Conservation (phyloP, 202 grass and related monocot species). For the Saccharum hybrid region DNA sequence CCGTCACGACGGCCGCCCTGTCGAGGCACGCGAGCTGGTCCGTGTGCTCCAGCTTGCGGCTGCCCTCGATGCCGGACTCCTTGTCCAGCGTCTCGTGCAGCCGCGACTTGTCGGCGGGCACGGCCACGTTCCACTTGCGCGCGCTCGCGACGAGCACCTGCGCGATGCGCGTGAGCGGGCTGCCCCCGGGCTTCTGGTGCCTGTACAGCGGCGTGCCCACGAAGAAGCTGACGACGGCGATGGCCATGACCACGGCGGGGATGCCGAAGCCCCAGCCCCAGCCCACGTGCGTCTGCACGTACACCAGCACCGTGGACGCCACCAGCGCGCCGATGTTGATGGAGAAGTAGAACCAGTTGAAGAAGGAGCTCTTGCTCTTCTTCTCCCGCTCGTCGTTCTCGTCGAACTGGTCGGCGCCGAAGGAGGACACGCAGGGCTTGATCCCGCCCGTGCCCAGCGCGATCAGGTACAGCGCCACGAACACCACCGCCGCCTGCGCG, state of each 20-base stretch:
- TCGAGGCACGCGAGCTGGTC: conserved; percentile 70
- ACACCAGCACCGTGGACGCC: conserved; percentile 81
- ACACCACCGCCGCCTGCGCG: conserved; percentile 54
- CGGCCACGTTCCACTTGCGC: conserved; percentile 55
- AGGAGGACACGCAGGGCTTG: conserved; percentile 88
- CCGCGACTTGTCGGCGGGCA: conserved; percentile 46
- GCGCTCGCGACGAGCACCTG: conserved; percentile 72
- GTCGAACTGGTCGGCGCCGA: conserved; percentile 93
- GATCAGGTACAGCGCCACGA: conserved; percentile 77
- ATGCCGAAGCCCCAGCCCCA: conserved; percentile 97
- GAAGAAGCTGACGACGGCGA: conserved; percentile 81
- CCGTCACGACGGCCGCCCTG: too few species aligned
- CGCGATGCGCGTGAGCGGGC: conserved; percentile 73
- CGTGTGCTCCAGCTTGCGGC: conserved; percentile 87
- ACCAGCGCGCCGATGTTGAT: conserved; percentile 90
- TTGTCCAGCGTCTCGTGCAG: conserved; percentile 67
- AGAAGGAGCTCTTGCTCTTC: conserved; percentile 83
- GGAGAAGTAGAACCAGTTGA: conserved; percentile 99
- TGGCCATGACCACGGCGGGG: conserved; percentile 79
- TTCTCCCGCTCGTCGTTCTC: conserved; percentile 63
- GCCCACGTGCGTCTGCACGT: conserved; percentile 83
- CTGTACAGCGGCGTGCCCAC: conserved; percentile 76
- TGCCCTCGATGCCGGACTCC: conserved; percentile 76
- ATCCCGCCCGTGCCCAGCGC: conserved; percentile 88
- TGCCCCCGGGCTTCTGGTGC: conserved; percentile 79